Percentiles rank a stretch among this genome's conserved stretches.
phyloP scores from a whole-genome alignment of 2,329 filamentous ascomycete genomes.

The Exophiala calicioides region DNA sequence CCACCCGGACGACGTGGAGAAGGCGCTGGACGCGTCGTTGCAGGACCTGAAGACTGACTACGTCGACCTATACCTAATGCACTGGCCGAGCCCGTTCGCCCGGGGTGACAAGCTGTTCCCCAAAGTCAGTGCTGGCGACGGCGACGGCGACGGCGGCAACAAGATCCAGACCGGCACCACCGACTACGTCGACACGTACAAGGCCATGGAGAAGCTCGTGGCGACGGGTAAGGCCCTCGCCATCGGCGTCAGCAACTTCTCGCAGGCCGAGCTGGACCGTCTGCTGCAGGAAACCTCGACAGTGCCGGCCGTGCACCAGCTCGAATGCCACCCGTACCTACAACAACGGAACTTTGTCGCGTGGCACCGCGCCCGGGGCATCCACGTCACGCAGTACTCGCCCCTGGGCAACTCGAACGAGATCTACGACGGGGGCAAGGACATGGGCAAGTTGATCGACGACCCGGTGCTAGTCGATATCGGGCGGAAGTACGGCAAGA shows the following conservation, averaged over 20 bases:
- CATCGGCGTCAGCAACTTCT: conserved; percentile 58
- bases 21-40: conserved; percentile 62
- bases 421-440: conserved; percentile 47
- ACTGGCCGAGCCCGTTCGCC: conserved; percentile 62
- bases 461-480: conserved; percentile 53
- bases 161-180: conserved; percentile 46
- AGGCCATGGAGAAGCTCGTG: conserved; percentile 50
- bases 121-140: too few relatives aligned
- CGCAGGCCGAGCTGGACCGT: conserved; percentile 49
- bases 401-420: conserved; percentile 58
- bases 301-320: conserved; percentile 52
- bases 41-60: conserved; percentile 66
- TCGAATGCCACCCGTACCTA: conserved; percentile 57
- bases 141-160: too few relatives aligned
- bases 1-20: conserved; percentile 61
- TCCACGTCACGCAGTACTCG: conserved; percentile 58
- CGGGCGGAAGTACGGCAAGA: conserved; percentile 55
- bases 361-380: conserved; percentile 52
- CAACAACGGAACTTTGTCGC: conserved; percentile 52
- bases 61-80: conserved; percentile 70
- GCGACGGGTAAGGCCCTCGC: conserved; percentile 48
- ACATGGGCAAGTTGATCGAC: conserved; percentile 54
- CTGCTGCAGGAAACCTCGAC: conserved; percentile 48
- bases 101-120: conserved; percentile 51
- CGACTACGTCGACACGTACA: conserved; percentile 55